Conservation (phyloP, 2,329 filamentous ascomycete genomes). For the Myriosclerotinia curreyana region DNA sequence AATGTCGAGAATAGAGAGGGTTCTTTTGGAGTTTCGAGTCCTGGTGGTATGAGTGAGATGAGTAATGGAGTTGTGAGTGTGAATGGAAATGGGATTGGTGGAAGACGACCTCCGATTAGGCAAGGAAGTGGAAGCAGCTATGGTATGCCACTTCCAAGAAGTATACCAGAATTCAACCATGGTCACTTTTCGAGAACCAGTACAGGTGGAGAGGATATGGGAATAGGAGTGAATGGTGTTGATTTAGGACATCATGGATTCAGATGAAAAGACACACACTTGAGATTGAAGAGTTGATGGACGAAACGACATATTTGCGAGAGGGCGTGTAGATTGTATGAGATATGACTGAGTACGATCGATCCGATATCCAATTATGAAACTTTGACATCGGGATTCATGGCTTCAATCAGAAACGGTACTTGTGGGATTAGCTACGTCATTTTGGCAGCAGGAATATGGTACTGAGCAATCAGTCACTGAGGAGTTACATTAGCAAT, state of each 20-base stretch:
- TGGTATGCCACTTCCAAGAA: conserved; percentile 20
- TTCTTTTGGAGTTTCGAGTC: conserved; percentile 8
- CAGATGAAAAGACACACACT: not conserved
- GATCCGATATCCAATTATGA: no score
- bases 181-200: conserved; percentile 12
- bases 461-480: not conserved
- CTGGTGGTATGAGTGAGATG: conserved; percentile 15
- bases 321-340: not conserved
- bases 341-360: not conserved
- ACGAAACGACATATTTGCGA: not conserved
- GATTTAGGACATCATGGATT: not conserved
- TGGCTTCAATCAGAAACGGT: not conserved
- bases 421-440: not conserved
- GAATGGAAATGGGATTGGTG: conserved; percentile 14
- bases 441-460: not conserved
- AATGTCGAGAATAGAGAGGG: conserved; percentile 7
- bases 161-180: conserved; percentile 20
- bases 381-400: not conserved
- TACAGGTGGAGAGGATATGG: conserved; percentile 6
- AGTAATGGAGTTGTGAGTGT: conserved; percentile 13
- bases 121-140: conserved; percentile 21
- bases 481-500: not conserved
- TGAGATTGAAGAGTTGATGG: not conserved
- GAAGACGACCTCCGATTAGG: conserved; percentile 20
- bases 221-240: conserved; percentile 11